phyloP scores from a whole-genome alignment of 2,329 filamentous ascomycete genomes.

The Aaosphaeria pasadenensis region DNA sequence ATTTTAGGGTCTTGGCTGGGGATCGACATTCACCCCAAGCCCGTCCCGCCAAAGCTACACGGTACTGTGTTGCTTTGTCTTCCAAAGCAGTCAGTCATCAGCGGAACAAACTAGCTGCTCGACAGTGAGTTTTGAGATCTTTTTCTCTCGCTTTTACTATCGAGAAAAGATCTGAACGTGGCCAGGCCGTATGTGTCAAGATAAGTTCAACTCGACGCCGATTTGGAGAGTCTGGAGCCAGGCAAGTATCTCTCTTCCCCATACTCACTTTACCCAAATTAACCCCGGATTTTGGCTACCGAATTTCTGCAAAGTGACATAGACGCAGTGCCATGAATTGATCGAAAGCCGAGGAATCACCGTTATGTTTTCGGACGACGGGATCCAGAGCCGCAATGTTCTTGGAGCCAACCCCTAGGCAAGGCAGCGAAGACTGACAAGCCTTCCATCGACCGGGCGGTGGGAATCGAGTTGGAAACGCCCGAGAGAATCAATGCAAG shows the following conservation, averaged over 20 bases:
- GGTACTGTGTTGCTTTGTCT: background rate
- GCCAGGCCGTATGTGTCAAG: background rate
- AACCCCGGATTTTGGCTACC: conserved; percentile 7
- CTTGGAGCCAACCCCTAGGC: background rate
- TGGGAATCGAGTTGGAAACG: background rate
- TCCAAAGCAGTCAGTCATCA: background rate
- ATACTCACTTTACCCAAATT: conserved; percentile 6
- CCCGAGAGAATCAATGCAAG: background rate
- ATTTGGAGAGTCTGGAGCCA: background rate
- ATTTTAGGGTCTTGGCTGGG: conserved; percentile 1
- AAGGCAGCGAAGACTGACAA: background rate
- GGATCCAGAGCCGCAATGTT: conserved; percentile 4
- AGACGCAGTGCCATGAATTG: background rate
- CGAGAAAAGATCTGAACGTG: conserved; percentile 3
- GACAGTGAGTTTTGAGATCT: conserved; percentile 4
- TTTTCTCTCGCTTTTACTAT: conserved; percentile 3
- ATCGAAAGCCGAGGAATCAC: conserved; percentile 4
- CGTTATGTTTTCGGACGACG: conserved; percentile 2
- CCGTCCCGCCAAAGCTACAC: too few species aligned
- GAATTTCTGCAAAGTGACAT: conserved; percentile 1
- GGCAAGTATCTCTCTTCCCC: conserved; percentile 3
- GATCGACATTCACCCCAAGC: background rate
- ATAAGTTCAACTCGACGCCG: conserved; percentile 3
- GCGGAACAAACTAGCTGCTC: background rate
- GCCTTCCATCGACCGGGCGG: conserved; percentile 8